phyloP scores from a whole-genome alignment of 2,329 filamentous ascomycete species.

The Penicillium sp. region DNA sequence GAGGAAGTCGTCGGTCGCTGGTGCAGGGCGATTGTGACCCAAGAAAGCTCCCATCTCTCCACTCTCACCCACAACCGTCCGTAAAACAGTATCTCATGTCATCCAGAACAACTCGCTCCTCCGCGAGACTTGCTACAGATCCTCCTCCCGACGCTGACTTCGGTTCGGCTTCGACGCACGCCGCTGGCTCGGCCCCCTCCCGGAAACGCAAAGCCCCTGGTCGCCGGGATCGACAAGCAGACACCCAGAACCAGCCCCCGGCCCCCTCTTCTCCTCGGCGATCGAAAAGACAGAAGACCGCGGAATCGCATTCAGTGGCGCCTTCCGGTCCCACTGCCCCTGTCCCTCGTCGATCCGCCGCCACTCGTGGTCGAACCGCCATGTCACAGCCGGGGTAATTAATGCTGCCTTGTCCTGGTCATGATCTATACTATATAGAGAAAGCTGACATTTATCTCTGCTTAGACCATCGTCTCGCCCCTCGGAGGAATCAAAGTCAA shows the following conservation, averaged over 20 bases:
- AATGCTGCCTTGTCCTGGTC: conserved; percentile 19
- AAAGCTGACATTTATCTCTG: conserved; percentile 22
- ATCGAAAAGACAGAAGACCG: conserved; percentile 72
- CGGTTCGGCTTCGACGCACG: conserved; percentile 43
- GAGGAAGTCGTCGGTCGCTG: background rate
- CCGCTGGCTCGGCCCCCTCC: conserved; percentile 53
- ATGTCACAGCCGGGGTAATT: conserved; percentile 50
- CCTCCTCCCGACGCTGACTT: conserved; percentile 49
- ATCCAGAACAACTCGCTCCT: conserved; percentile 93
- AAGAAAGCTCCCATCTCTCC: conserved; percentile 5
- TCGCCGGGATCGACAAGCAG: conserved; percentile 52
- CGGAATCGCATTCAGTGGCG: conserved; percentile 50
- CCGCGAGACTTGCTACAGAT: conserved; percentile 83
- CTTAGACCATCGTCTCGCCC: conserved; percentile 65
- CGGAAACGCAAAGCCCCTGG: conserved; percentile 77
- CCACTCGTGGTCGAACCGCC: conserved; percentile 36
- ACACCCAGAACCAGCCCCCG: conserved; percentile 39
- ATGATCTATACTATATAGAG: background rate
- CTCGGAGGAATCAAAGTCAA: conserved; percentile 62
- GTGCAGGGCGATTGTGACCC: background rate
- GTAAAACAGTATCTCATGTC: conserved; percentile 74
- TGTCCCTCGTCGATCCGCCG: conserved; percentile 47
- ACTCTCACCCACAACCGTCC: conserved; percentile 11
- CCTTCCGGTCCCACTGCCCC: conserved; percentile 46
- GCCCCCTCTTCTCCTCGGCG: conserved; percentile 55